phyloP scores from a whole-genome alignment of 2,329 filamentous ascomycete species.

The Emmonsiellopsis sp. region DNA sequence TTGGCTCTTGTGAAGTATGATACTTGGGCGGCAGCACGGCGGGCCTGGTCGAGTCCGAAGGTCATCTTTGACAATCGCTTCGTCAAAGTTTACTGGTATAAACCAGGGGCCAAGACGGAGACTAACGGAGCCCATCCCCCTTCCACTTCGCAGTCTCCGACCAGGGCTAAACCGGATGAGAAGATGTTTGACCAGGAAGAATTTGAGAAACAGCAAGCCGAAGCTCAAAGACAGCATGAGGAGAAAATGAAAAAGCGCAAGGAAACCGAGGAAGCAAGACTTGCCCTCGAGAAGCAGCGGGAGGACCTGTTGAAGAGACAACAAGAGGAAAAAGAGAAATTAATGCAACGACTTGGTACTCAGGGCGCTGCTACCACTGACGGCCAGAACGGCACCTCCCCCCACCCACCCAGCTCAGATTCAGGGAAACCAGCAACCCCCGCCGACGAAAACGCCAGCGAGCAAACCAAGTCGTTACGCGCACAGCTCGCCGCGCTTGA shows the following conservation, averaged over 20 bases:
- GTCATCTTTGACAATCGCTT: conserved; percentile 57
- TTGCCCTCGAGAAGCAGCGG: conserved; percentile 46
- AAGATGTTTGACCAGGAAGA: conserved; percentile 46
- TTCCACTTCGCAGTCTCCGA: neutral
- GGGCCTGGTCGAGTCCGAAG: conserved; percentile 52
- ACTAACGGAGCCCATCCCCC: conserved; percentile 18
- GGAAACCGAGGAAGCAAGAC: conserved; percentile 42
- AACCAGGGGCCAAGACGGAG: conserved; percentile 31
- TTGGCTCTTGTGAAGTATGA: conserved; percentile 49
- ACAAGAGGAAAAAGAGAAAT: conserved; percentile 44
- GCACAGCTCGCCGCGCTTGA: conserved; percentile 48
- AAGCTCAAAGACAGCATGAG: conserved; percentile 49
- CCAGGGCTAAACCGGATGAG: conserved; percentile 16
- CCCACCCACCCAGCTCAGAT: conserved; percentile 6
- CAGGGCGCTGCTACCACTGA: conserved; percentile 21
- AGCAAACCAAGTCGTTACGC: conserved; percentile 45
- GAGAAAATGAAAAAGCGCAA: conserved; percentile 44
- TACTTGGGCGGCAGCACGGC: conserved; percentile 42
- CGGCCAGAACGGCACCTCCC: conserved; percentile 2
- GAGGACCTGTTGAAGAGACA: conserved; percentile 44
- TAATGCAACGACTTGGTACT: conserved; percentile 41
- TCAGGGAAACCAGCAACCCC: conserved; percentile 8
- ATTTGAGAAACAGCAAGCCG: conserved; percentile 46
- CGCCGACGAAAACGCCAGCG: conserved; percentile 29
- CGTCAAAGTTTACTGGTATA: conserved; percentile 57